Evolutionary conservation across 768 basidiomycete genomes (phyloP), one percentile per base, ranked within the genome.

Genomic region (Mycena chlorophos): DNA sequence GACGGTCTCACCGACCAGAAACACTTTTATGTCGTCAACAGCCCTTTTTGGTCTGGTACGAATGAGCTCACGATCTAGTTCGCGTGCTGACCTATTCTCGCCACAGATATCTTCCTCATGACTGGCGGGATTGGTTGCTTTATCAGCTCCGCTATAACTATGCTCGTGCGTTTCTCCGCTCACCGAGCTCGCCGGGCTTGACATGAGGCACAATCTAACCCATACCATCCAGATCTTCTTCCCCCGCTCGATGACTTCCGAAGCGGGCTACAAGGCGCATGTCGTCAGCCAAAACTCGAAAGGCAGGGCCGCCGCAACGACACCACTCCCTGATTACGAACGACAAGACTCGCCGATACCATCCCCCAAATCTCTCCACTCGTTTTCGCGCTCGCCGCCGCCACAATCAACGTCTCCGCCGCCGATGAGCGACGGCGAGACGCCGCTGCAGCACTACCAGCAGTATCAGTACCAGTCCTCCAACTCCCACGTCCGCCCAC

Each of bases 131-230:
- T 92, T 27, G 90, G 90, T 14, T 86, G 86, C 62, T 84, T 91
- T 64, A 77, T 89, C 20, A 92, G 90, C 3, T 90, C 90, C 23
- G 83, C 84, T 17, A 88, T 92, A 22, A 93, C 91, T 3, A 76
- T 93, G 28, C 76, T 92, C 28, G 90, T 90, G 64, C 65, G 84
- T 69, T 22, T 53, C 25, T n/a, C 37, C 22, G 40, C 46, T 27
- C 47, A 22, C 26, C 52, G 27, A 16, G n/a, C 23, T 31, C 34
- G 25, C 47, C 43, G 27, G 22, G 42, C 30, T 20, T 20, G 27
- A 23, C 49, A 5, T 39, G 31, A 46, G n/a, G 22, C 8, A 12
- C 39, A 48, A 46, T 31, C 22, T n/a, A n/a, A n/a, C n/a, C n/a
- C n/a, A n/a, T n/a, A 29, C 4, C 34, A 20, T 29, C 22, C 27